Conservation (phyloP, 2,329 filamentous ascomycete species). For the Fragosphaeria purpurea region DNA sequence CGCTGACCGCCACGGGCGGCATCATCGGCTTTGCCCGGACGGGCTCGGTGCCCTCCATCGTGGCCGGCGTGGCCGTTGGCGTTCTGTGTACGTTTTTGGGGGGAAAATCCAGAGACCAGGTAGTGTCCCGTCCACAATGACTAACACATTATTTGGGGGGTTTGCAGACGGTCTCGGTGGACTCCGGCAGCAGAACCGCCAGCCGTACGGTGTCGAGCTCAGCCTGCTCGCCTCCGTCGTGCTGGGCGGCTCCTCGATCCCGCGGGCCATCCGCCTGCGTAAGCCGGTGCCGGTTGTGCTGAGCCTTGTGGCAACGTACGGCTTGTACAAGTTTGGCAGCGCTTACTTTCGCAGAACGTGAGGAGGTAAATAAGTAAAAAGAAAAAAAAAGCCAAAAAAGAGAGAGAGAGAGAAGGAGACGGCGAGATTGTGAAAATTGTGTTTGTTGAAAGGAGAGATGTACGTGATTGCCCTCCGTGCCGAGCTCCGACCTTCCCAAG, state of each 20-base stretch:
- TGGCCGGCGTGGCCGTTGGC: slow-evolving; percentile 76
- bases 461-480: too few species aligned
- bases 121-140: neutral
- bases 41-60: slow-evolving; percentile 75
- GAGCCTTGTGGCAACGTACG: slow-evolving; percentile 69
- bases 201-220: slow-evolving; percentile 77
- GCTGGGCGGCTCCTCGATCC: slow-evolving; percentile 74
- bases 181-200: slow-evolving; percentile 63
- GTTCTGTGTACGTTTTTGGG: slow-evolving; percentile 37
- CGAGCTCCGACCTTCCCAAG: too few species aligned
- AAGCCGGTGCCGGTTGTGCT: slow-evolving; percentile 80
- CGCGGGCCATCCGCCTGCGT: slow-evolving; percentile 68
- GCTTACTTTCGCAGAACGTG: slow-evolving; percentile 43
- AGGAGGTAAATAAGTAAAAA: neutral
- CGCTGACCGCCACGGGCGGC: slow-evolving; percentile 77
- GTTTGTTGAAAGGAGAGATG: neutral
- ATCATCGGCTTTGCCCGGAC: slow-evolving; percentile 79
- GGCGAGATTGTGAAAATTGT: neutral
- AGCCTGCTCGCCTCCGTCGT: slow-evolving; percentile 82
- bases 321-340: slow-evolving; percentile 68
- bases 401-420: neutral
- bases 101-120: neutral
- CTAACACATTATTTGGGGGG: too few species aligned
- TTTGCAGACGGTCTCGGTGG: slow-evolving; percentile 62
- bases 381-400: neutral